Evolutionary conservation across 2,329 filamentous ascomycete genomes (phyloP).

Genomic region (Alternaria hordeiaustralica): DNA sequence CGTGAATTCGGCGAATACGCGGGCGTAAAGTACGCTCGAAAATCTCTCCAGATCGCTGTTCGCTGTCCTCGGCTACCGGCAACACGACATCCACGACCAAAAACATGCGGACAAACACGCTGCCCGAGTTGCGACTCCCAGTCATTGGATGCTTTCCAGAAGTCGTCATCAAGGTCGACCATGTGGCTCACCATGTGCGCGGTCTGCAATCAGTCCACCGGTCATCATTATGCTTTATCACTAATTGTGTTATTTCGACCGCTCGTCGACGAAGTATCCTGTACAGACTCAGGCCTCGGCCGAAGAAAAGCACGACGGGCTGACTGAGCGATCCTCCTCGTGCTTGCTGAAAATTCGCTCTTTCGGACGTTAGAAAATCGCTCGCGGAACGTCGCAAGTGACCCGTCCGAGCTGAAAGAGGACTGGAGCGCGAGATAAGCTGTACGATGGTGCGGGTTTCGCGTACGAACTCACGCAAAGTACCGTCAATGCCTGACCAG

Average conservation of each 20-base stretch:
- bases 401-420: conserved; percentile 11
- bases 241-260: conserved; percentile 25
- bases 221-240: conserved; percentile 7
- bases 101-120: conserved; percentile 26
- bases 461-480: not conserved
- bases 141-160: conserved; percentile 9
- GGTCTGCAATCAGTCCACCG: not conserved
- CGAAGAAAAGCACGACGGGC: conserved; percentile 15
- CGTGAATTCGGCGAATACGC: conserved; percentile 23
- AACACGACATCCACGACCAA: conserved; percentile 29
- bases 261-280: not conserved
- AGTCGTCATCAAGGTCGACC: conserved; percentile 23
- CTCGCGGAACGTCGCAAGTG: conserved; percentile 23
- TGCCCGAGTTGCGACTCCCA: not conserved
- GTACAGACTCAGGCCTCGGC: conserved; percentile 26
- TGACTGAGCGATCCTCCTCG: conserved; percentile 15
- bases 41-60: conserved; percentile 17
- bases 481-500: not conserved
- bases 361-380: conserved; percentile 22
- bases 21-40: conserved; percentile 11
- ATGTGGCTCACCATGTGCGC: conserved; percentile 18
- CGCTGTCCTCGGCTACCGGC: conserved; percentile 25
- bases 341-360: conserved; percentile 4
- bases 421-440: conserved; percentile 3
- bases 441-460: not conserved